Base-by-base conservation (phyloP, 2,329 filamentous ascomycete genomes). In the Arthroderma sp. region DNA sequence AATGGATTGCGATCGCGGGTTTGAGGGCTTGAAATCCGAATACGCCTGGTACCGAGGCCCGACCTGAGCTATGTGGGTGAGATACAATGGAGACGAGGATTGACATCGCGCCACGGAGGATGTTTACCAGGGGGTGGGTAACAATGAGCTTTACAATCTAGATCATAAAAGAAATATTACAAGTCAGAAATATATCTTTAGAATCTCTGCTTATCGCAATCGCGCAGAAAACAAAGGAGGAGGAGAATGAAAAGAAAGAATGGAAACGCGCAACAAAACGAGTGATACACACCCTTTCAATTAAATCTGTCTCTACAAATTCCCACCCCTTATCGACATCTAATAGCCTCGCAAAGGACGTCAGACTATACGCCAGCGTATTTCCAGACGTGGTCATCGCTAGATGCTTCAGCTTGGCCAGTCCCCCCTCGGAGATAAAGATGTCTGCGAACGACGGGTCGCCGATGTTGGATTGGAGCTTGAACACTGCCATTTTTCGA, bases 241-340 rank as follows among this genome's bases (percentile, higher is more conserved):
- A 5, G 15, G 5, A 11, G 15, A 29, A 30, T 2, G 15, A 22
- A 22, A 22, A 22, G 15, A 22, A 22, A 41, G n/a, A 15, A 28
- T 11, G 10, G 10, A 34, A 42, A 3, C 15, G 15, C 15, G 15
- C 15, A 22, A 22, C 15, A 22, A 22, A 5, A 7, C 2, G 9
- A 27, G 8, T 9, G n/a, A 41, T 7, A 57, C 72, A 59, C 65
- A 81, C 78, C 63, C 78, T 71, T 60, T 76, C 71, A 47, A 82
- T 67, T 47, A 74, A 57, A 49, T 71, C 66, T 48, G 67, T 61
- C 50, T 71, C 69, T 42, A 74, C 66, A 51, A 64, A 69, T 51
- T 96, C 88, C 91, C 91, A 98, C 47, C 91, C 91, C 76, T 95
- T 94, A 66, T 96, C 91, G 34, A 96, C 83, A 66, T 98, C 91